Evolutionary conservation across 495 filamentous ascomycete genomes (phyloP), one percentile per base, ranked within the genome.

Genomic region (Bombardia bombarda): DNA sequence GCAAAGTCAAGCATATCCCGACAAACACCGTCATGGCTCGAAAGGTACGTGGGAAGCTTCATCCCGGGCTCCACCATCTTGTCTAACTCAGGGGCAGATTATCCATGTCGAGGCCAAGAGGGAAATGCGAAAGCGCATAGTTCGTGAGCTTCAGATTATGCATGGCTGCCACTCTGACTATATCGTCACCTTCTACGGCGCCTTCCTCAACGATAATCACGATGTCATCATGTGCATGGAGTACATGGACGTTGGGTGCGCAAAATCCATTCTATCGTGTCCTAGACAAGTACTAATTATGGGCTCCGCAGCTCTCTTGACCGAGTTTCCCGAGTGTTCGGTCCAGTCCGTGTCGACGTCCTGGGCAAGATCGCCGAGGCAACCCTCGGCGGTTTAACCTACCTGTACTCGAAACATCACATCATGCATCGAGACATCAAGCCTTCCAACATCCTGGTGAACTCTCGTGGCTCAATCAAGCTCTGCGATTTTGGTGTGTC

Each of bases 181-280:
- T 58, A 97, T 98, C 53, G 92, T 98, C 19, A 93, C 82, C 12
- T 97, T 97, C 63, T 96, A 96, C 55, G 92, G 92, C 36, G 92
- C 92, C 18, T 97, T 97, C 65, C 76, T 96, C 45, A 95, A 95
- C 53, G 87, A 95, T 52, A 84, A 83, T 34, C 85, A 92, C 49
- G 92, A 97, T 67, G 93, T 98, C 47, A 88, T 96, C 46, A 84
- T 98, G 84, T 98, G 92, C 61, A 98, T 98, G 92, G 92, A 98
- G 61, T 96, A 98, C 57, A 95, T 95, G 89, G 92, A 98, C 70
- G 87, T 88, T 65, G 93, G 93, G 92, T 98, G 77, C 61, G 80
- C 66, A 31, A 9, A n/a, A n/a, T n/a, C 7, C 8, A 10, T 19
- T n/a, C 32, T n/a, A 14, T 2, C 10, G 31, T 41, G 14, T 3